Percentiles rank a stretch among this genome's conserved stretches.
These are phyloP conservation scores for Fraxinus floribunda DNA, from an alignment of 305 asterid genomes.

Conservation along the genomic window DNA sequence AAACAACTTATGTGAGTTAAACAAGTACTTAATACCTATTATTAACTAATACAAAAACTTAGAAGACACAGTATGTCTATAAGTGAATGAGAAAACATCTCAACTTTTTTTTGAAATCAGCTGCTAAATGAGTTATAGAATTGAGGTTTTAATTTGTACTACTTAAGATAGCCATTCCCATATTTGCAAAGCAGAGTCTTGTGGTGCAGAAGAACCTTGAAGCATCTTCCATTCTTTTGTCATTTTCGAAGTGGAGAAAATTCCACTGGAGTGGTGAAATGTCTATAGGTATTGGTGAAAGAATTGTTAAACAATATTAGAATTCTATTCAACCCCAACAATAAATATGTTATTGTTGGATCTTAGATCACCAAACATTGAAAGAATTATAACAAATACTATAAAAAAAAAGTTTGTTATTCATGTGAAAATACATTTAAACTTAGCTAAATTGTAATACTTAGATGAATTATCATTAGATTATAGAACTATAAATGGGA, in stretches of 20 bases:
- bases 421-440: neutral
- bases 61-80: neutral
- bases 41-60: neutral
- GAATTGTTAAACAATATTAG: neutral
- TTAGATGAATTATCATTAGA: neutral
- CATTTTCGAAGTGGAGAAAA: neutral
- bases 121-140: neutral
- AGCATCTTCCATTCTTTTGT: neutral
- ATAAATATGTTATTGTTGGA: neutral
- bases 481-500: conserved; percentile 6
- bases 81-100: neutral
- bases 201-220: neutral
- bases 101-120: neutral
- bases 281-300: neutral
- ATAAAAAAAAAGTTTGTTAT: neutral
- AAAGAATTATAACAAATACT: neutral
- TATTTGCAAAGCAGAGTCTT: neutral
- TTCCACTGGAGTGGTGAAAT: neutral
- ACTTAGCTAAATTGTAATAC: neutral
- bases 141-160: neutral
- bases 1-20: neutral
- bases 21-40: neutral
- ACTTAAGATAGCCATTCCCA: neutral
- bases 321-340: neutral
- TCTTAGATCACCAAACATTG: neutral